Percentiles rank a stretch among this genome's conserved stretches.
Evolutionary conservation across 257 asterid genomes (phyloP).

Genomic region (Parsonsia alboflavescens): DNA sequence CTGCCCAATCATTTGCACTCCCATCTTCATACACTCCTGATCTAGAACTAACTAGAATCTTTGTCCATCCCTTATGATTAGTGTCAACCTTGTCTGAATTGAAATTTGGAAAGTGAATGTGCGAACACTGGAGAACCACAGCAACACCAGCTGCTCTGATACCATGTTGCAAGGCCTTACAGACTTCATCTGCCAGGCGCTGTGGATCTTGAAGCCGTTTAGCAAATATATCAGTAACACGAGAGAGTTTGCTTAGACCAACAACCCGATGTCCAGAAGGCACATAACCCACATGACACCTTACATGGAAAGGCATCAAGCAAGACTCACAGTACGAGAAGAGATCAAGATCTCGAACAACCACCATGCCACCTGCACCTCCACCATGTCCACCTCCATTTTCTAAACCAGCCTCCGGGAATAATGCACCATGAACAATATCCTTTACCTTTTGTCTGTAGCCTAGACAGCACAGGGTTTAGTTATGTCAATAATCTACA

Average conservation of each 20-base stretch:
- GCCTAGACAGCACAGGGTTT: constrained; percentile 36
- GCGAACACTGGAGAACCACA: constrained; percentile 69
- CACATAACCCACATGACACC: constrained; percentile 85
- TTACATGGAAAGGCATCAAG: constrained; percentile 89
- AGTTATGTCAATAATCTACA: constrained; percentile 5
- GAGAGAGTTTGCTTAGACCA: constrained; percentile 89
- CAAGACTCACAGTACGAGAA: constrained; percentile 92
- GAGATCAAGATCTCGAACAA: constrained; percentile 91
- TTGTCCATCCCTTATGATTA: constrained; percentile 52
- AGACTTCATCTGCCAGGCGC: constrained; percentile 68
- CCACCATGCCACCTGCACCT: constrained; percentile 89
- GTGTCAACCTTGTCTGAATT: constrained; percentile 43
- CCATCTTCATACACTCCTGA: constrained; percentile 68
- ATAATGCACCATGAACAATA: constrained; percentile 74
- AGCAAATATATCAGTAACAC: constrained; percentile 82
- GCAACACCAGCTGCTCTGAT: constrained; percentile 89
- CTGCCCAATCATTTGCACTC: constrained; percentile 56
- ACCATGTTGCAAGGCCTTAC: constrained; percentile 61
- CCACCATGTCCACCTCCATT: constrained; percentile 74
- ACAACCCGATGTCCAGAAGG: constrained; percentile 78
- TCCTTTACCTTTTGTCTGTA: constrained; percentile 71
- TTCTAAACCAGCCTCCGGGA: constrained; percentile 85
- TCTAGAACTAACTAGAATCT: constrained; percentile 48
- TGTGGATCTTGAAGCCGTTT: constrained; percentile 94
- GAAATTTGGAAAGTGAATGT: constrained; percentile 58